Evolutionary conservation across 2,329 filamentous ascomycete genomes (phyloP).

Genomic region (Epichloe glyceriae): DNA sequence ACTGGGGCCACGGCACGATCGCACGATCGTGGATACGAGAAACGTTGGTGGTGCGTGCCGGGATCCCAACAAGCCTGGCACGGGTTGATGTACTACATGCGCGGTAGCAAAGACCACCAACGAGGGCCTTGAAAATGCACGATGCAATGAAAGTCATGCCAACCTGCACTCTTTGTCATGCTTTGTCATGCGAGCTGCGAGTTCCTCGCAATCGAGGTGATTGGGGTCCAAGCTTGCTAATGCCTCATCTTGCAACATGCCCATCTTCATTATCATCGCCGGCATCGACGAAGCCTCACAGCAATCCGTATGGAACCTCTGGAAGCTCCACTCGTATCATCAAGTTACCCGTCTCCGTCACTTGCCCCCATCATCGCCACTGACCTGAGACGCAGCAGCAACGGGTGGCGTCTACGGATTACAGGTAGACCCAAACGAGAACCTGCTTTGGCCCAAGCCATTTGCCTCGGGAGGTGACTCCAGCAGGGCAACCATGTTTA

Average conservation of each 20-base stretch:
- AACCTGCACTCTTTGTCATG: no score
- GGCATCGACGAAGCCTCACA: background rate
- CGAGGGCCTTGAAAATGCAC: no score
- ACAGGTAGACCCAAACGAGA: background rate
- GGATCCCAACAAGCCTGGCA: background rate
- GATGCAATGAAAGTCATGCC: no score
- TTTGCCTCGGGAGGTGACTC: background rate
- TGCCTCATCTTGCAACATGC: no score
- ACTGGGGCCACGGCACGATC: background rate
- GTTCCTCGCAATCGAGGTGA: no score
- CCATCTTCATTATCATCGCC: background rate
- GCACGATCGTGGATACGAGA: slow-evolving; percentile 1
- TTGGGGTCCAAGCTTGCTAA: no score
- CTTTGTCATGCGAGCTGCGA: no score
- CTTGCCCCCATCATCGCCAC: background rate
- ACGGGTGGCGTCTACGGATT: no score
- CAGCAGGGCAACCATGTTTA: background rate
- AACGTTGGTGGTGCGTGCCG: background rate
- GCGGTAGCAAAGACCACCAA: background rate
- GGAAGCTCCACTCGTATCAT: no score
- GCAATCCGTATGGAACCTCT: no score
- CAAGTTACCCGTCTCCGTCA: background rate
- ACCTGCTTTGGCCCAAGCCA: background rate
- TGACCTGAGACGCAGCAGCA: no score
- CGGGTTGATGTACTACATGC: background rate